Conservation (phyloP, 805 yeast species). For the Sugiyamaella floridensis region DNA sequence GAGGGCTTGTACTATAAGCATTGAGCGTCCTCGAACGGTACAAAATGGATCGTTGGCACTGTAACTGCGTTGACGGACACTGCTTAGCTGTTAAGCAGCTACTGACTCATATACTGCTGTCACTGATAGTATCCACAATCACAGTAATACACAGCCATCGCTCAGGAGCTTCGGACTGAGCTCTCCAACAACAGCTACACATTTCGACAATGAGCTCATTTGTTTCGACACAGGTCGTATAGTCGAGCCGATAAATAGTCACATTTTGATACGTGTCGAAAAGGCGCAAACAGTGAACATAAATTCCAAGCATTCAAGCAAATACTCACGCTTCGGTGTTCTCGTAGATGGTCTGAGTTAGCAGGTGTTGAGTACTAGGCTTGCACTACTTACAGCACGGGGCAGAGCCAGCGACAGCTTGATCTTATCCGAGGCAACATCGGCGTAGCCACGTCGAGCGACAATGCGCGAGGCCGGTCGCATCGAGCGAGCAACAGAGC, state of each 20-base stretch:
- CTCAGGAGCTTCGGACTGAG: no score
- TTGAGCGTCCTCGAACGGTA: no score
- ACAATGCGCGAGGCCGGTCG: conserved; percentile 16
- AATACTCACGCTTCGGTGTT: conserved; percentile 30
- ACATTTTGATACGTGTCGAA: no score
- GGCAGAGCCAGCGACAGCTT: conserved; percentile 89
- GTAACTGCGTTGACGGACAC: no score
- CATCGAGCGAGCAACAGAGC: conserved; percentile 14
- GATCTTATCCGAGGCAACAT: conserved; percentile 63
- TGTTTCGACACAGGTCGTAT: no score
- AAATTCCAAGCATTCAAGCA: background rate
- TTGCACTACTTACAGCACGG: conserved; percentile 46
- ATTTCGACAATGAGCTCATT: no score
- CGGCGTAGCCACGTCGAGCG: conserved; percentile 74
- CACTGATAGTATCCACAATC: background rate
- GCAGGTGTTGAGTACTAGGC: conserved; percentile 9
- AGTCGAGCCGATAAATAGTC: no score
- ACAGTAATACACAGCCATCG: no score
- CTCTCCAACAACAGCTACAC: no score
- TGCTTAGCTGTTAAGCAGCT: no score
- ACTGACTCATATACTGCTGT: no score
- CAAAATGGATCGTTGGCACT: no score
- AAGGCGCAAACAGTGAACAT: background rate
- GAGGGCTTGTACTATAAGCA: background rate
- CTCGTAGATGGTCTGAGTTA: conserved; percentile 27